These are phyloP conservation scores for Lobosporangium transversale DNA, from an alignment of 192 early-diverging fungal species.

Conservation along the genomic window DNA sequence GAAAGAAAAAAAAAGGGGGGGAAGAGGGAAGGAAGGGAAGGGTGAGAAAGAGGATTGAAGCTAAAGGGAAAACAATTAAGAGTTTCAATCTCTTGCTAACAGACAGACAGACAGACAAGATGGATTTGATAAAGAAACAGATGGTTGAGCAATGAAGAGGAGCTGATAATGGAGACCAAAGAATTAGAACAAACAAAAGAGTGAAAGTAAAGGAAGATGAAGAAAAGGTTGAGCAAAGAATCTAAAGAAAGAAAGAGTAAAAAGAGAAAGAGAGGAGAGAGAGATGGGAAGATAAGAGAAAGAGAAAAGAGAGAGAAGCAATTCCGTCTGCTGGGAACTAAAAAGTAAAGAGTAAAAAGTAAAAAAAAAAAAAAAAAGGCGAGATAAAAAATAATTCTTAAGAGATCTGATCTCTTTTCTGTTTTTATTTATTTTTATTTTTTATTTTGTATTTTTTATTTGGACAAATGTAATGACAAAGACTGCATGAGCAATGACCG, in stretches of 20 bases:
- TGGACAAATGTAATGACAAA: too few relatives aligned
- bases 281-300: not conserved
- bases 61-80: conserved; percentile 4
- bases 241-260: not conserved
- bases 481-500: too few relatives aligned
- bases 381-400: too few relatives aligned
- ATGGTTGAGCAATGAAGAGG: not conserved
- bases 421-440: too few relatives aligned
- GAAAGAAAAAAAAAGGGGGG: not conserved
- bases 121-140: not conserved
- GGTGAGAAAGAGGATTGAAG: not conserved
- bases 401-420: too few relatives aligned
- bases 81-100: too few relatives aligned
- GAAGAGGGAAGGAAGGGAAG: not conserved
- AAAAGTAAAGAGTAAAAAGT: not conserved
- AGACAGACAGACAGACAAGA: too few relatives aligned
- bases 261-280: not conserved
- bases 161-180: not conserved
- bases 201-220: not conserved
- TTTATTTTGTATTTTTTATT: too few relatives aligned
- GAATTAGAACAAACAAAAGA: not conserved
- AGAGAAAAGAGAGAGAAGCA: not conserved
- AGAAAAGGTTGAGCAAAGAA: not conserved
- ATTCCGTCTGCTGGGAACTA: too few relatives aligned
- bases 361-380: conserved; percentile 16